Evolutionary conservation across 257 asterid genomes (phyloP).

Genomic region (Rehmannia glutinosa): DNA sequence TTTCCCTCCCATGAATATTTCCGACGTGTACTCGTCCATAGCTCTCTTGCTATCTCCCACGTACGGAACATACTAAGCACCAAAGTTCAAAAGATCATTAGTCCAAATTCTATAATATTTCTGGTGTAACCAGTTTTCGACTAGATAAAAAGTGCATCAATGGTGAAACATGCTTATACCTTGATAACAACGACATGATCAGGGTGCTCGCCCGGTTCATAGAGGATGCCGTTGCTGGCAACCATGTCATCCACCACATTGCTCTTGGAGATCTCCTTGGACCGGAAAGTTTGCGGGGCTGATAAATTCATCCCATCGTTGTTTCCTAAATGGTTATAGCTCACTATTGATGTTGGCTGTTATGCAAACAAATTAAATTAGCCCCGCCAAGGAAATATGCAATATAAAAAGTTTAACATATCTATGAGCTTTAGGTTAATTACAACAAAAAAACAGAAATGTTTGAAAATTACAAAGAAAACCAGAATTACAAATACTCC

Average conservation of each 20-base stretch:
- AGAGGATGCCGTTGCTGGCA: constrained; percentile 95
- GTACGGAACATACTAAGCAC: constrained; percentile 79
- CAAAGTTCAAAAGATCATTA: neutral
- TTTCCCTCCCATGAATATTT: constrained; percentile 96
- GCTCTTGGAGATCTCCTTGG: constrained; percentile 97
- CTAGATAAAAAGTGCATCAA: no score
- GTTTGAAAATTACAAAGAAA: no score
- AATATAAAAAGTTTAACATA: no score
- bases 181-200: constrained; percentile 96
- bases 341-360: constrained; percentile 97
- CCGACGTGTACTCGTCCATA: constrained; percentile 98
- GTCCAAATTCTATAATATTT: neutral
- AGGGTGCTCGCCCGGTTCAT: constrained; percentile 94
- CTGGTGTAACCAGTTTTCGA: no score
- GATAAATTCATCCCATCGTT: constrained; percentile 97
- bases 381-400: no score
- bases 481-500: no score
- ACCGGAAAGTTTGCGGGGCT: constrained; percentile 96
- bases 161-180: constrained; percentile 33
- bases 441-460: no score
- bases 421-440: no score
- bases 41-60: constrained; percentile 99
- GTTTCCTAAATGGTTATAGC: constrained; percentile 98
- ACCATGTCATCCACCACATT: constrained; percentile 99
- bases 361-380: neutral